Evolutionary conservation across 495 filamentous ascomycete genomes (phyloP), one percentile per base, ranked within the genome.

Genomic region (Penicillium goetzii): DNA sequence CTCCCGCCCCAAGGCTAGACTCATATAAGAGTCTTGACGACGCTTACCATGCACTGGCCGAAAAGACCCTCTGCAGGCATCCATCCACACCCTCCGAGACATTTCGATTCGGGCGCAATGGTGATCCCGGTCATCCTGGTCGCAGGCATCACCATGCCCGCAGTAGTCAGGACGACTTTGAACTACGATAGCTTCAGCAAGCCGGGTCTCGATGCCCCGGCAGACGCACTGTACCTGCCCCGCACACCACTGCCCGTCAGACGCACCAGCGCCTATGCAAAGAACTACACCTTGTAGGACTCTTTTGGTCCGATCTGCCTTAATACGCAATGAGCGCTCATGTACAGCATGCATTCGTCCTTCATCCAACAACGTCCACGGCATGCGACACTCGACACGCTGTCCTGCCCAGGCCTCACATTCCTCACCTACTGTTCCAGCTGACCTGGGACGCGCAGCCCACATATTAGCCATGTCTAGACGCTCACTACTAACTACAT

Each of bases 111-210:
- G 79, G 75, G 17, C 59, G 59, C 26, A 41, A 65, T 25, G 62
- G 60, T 10, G 73, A 70, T 58, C 33, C 78, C 78, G 12, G 69
- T 82, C 17, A 68, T 84, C 28, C 69, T 85, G 10, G 70, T 84
- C 12, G 81, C 81, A 4, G 80, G 81, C 1, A 86, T 81, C 14
- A 79, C 75, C 17, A 59, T 69, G 33, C 78, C 74, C 1, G 80
- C 73, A 4, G 10, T 0, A 73, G n/a, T n/a, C n/a, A n/a, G 75
- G 26, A 59, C 53, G 6, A 78, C 72, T 45, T 82, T 74, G 61
- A 55, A 71, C 30, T 72, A 66, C 59, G 14, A 50, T 32, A 84
- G 74, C 70, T 79, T 83, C 61, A 76, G 72, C 65, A 78, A 80
- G 49, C 68, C 84, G 9, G 68, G 78, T 28, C 63, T 65, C 14